phyloP scores from a whole-genome alignment of 2,329 filamentous ascomycete genomes.

The Exserohilum turcica region DNA sequence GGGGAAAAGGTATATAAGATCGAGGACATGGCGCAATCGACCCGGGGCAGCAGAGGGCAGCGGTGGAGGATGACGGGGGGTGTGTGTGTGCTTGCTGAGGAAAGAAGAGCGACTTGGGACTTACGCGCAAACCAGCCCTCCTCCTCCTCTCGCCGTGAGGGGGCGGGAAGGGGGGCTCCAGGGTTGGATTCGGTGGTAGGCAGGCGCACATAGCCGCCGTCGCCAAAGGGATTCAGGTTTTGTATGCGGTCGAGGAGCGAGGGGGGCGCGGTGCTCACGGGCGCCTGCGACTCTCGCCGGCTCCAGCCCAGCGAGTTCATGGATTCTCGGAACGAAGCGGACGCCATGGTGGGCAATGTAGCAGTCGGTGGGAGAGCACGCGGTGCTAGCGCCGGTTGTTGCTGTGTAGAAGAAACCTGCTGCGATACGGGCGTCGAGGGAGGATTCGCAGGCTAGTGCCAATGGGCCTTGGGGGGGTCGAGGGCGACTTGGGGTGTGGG shows the following conservation, averaged over 20 bases:
- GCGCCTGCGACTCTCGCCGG: slow-evolving; percentile 76
- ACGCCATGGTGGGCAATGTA: slow-evolving; percentile 67
- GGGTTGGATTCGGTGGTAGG: slow-evolving; percentile 77
- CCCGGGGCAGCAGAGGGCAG: slow-evolving; percentile 10
- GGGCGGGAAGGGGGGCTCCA: slow-evolving; percentile 84
- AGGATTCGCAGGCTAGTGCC: slow-evolving; percentile 11
- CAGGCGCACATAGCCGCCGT: slow-evolving; percentile 85
- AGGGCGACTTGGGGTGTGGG: slow-evolving; percentile 8
- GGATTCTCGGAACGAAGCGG: slow-evolving; percentile 86
- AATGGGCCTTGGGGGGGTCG: slow-evolving; percentile 15
- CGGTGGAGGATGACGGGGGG: slow-evolving; percentile 16
- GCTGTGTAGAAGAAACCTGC: slow-evolving; percentile 5
- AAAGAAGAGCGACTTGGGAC: slow-evolving; percentile 50
- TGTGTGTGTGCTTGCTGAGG: too few species aligned
- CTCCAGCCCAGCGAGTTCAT: slow-evolving; percentile 96
- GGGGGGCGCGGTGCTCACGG: slow-evolving; percentile 74
- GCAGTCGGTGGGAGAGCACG: slow-evolving; percentile 23
- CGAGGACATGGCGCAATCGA: background rate
- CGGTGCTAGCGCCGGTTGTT: slow-evolving; percentile 24
- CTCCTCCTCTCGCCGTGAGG: slow-evolving; percentile 86
- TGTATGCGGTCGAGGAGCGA: slow-evolving; percentile 81
- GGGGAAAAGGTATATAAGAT: slow-evolving; percentile 4
- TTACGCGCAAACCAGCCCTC: slow-evolving; percentile 95
- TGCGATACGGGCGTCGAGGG: slow-evolving; percentile 12
- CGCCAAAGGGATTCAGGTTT: slow-evolving; percentile 84